Conservation (phyloP, 2,329 filamentous ascomycete genomes). For the Coniochaeta prunicola region DNA sequence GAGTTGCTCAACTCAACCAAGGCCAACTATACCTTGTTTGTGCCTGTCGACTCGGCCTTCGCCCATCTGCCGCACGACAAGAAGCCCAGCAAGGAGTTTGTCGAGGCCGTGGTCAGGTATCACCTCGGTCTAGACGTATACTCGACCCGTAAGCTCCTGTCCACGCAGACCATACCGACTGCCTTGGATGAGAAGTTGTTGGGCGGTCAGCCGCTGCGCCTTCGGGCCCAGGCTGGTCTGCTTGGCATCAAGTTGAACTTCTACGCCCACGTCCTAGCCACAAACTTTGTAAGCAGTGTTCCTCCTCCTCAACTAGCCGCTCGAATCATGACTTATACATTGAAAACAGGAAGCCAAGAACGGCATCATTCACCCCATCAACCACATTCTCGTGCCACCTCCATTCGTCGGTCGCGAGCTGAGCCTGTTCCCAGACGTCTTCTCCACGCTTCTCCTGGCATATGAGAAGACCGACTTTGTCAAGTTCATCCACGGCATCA, state of each 20-base stretch:
- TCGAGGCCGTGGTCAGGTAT: constrained; percentile 66
- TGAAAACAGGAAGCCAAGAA: constrained; percentile 55
- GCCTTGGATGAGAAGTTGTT: constrained; percentile 51
- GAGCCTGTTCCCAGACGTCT: constrained; percentile 63
- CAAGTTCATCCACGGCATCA: constrained; percentile 47
- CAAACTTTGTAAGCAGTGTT: constrained; percentile 54
- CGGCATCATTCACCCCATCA: constrained; percentile 72
- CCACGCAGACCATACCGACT: constrained; percentile 67
- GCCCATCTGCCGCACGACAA: constrained; percentile 43
- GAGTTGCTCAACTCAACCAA: constrained; percentile 66
- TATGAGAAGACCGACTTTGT: constrained; percentile 68
- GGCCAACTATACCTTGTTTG: constrained; percentile 73
- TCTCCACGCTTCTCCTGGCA: constrained; percentile 72
- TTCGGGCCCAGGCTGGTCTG: constrained; percentile 58
- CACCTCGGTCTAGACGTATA: constrained; percentile 66
- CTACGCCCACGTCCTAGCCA: constrained; percentile 60
- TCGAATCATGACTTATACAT: constrained; percentile 24
- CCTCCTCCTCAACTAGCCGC: background rate
- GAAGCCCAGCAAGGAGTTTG: constrained; percentile 61
- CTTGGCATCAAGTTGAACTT: constrained; percentile 64
- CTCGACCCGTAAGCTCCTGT: constrained; percentile 56
- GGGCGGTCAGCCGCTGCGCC: constrained; percentile 61
- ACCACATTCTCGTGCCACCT: constrained; percentile 70
- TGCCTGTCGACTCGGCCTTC: constrained; percentile 72
- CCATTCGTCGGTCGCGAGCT: constrained; percentile 46